Conservation (phyloP, 2,329 filamentous ascomycete genomes). For the Alternaria gaisen region DNA sequence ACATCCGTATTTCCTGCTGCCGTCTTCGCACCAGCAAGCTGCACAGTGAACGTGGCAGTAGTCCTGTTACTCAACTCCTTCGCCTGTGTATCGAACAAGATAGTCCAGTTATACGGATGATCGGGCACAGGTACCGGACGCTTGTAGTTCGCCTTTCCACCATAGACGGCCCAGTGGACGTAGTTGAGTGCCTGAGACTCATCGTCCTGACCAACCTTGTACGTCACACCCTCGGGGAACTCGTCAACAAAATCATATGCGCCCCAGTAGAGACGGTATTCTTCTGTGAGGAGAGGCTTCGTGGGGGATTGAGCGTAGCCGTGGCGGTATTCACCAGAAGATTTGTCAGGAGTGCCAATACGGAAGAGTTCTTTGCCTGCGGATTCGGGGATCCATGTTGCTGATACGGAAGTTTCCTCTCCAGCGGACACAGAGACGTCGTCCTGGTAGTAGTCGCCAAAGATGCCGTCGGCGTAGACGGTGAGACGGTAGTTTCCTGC, state of each 20-base stretch:
- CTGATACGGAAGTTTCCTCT: conserved; percentile 43
- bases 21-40: conserved; percentile 70
- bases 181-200: conserved; percentile 65
- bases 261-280: conserved; percentile 70
- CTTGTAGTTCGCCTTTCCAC: conserved; percentile 61
- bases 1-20: conserved; percentile 69
- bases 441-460: conserved; percentile 68
- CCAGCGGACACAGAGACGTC: conserved; percentile 57
- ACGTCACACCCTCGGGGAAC: conserved; percentile 67
- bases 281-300: conserved; percentile 57
- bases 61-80: conserved; percentile 51
- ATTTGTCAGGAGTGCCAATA: conserved; percentile 70
- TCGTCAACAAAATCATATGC: conserved; percentile 67
- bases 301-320: conserved; percentile 63
- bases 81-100: conserved; percentile 25
- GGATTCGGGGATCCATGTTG: conserved; percentile 63
- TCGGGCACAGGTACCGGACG: conserved; percentile 55
- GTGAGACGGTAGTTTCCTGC: conserved; percentile 69
- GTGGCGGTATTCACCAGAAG: conserved; percentile 67
- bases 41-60: conserved; percentile 68
- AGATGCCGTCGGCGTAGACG: conserved; percentile 69
- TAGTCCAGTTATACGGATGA: conserved; percentile 37
- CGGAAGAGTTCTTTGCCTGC: conserved; percentile 69
- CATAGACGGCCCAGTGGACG: conserved; percentile 72
- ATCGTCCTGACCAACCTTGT: conserved; percentile 62